Evolutionary conservation across 1,139 yeast genomes (phyloP), one percentile per base, ranked within the genome.

Genomic region (Wickerhamomyces sp.): DNA sequence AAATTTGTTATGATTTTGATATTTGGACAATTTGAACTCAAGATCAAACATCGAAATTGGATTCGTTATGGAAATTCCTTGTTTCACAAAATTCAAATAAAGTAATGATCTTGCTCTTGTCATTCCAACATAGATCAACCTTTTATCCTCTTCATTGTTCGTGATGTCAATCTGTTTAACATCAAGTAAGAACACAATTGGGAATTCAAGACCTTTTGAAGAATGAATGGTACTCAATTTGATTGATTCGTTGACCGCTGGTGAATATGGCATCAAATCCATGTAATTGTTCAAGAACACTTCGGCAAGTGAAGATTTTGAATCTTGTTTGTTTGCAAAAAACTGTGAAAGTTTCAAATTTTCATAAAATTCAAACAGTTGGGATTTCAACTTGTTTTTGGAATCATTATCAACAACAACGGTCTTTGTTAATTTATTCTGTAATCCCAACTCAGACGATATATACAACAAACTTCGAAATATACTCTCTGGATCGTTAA

Each of bases 181-280:
- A 2, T 72, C 73, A 12, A 71, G 52, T 8, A 81, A 45, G 52
- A 82, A 80, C 1, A 79, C 87, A 12, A 79, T 64, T 0, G 88
- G 87, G 48, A 75, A 79, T 45, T 81, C 88, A 7, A 80, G 54
- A 0, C 91, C 89, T 47, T 81, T 82, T 1, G 88, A 77, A 1
- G 84, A 67, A 53, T 82, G 89, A 1, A 82, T 70, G 0, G 91
- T 82, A 0, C 50, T 34, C 6, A 40, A n/a, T 13, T 43, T 36
- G 4, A 42, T 41, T 4, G 44, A 36, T 11, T 38, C 35, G 11
- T 43, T 40, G 11, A 31, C 28, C 10, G 46, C 40, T 29, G 44
- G 61, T 42, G 36, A 49, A 28, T 31, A 53, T 31, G 42, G 65
- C 52, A 47, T 51, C 24, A 72, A 72, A 14, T 72, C 77, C 40